Evolutionary conservation across 1,284 basidiomycete species (phyloP).

Genomic region (Baeospora myosura): DNA sequence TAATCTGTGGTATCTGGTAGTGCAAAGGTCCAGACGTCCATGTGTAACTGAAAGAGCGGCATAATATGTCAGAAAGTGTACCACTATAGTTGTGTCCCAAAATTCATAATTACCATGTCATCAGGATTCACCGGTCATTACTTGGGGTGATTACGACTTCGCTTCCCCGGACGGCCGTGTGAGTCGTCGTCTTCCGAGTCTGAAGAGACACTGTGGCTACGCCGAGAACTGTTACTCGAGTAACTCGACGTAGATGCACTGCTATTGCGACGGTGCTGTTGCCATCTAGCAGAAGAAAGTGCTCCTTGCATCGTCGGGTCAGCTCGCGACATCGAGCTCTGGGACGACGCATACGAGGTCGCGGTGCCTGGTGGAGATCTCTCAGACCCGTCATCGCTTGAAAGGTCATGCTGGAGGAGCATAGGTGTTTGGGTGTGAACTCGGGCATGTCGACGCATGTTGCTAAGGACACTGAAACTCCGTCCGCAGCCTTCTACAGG

Average conservation of each 20-base stretch:
- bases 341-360: too few species aligned
- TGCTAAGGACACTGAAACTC: constrained; percentile 78
- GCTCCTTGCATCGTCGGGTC: not conserved
- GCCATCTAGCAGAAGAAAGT: constrained; percentile 14
- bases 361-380: constrained; percentile 20
- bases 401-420: constrained; percentile 37
- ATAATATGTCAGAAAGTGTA: too few species aligned
- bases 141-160: constrained; percentile 20
- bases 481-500: constrained; percentile 70
- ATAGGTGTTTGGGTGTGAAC: not conserved
- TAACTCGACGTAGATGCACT: constrained; percentile 33
- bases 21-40: too few species aligned
- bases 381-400: constrained; percentile 39
- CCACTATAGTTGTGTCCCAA: too few species aligned
- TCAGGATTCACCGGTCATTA: too few species aligned
- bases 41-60: too few species aligned
- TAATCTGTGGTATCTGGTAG: too few species aligned
- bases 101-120: too few species aligned
- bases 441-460: constrained; percentile 79
- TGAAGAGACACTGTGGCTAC: constrained; percentile 29
- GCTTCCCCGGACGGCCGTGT: constrained; percentile 24
- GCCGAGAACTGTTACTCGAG: constrained; percentile 31
- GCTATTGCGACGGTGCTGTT: constrained; percentile 27
- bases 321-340: constrained; percentile 1
- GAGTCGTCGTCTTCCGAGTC: constrained; percentile 24